A percentile compares a stretch with the other conserved stretches of the same genome.
phyloP scores from a whole-genome alignment of 129 eudicot genomes.

The Escallonia rubra region DNA sequence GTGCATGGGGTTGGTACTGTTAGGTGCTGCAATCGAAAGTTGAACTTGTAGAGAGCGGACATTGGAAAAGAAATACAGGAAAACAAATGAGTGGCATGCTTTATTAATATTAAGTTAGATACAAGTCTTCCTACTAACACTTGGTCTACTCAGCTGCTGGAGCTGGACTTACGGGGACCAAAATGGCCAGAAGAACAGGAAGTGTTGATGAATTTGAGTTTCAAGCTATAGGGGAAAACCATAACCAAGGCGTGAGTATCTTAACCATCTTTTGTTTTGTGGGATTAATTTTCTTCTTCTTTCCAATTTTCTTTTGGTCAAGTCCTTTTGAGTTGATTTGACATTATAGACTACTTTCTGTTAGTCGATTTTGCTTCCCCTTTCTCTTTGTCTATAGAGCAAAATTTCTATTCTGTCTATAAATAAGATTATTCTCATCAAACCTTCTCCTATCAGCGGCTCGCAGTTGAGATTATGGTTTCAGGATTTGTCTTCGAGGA shows the following conservation, averaged over 20 bases:
- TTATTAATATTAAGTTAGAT: constrained; percentile 4
- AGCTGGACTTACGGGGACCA: constrained; percentile 93
- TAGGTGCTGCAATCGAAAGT: not conserved
- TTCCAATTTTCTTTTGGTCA: not conserved
- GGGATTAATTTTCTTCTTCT: not conserved
- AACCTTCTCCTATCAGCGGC: constrained; percentile 57
- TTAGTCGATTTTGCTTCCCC: not conserved
- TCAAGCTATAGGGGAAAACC: constrained; percentile 76
- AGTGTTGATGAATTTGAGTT: constrained; percentile 93
- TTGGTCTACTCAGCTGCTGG: constrained; percentile 75
- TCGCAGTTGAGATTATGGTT: constrained; percentile 84
- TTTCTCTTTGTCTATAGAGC: not conserved
- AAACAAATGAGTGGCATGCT: not conserved
- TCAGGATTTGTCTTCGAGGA: constrained; percentile 89
- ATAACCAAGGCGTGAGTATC: constrained; percentile 89
- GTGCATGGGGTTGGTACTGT: not conserved
- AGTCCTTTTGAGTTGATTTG: not conserved
- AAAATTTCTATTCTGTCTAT: not conserved
- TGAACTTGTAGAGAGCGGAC: not conserved
- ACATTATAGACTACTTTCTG: not conserved
- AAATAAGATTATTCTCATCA: constrained; percentile 11
- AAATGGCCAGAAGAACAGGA: constrained; percentile 98
- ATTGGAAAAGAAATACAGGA: not conserved
- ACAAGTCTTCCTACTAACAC: constrained; percentile 16
- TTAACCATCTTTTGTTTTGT: not conserved